Percentiles rank a stretch among this genome's conserved stretches.
These are phyloP conservation scores for Suillus discolor DNA, from an alignment of 768 basidiomycete genomes.

Conservation along the genomic window DNA sequence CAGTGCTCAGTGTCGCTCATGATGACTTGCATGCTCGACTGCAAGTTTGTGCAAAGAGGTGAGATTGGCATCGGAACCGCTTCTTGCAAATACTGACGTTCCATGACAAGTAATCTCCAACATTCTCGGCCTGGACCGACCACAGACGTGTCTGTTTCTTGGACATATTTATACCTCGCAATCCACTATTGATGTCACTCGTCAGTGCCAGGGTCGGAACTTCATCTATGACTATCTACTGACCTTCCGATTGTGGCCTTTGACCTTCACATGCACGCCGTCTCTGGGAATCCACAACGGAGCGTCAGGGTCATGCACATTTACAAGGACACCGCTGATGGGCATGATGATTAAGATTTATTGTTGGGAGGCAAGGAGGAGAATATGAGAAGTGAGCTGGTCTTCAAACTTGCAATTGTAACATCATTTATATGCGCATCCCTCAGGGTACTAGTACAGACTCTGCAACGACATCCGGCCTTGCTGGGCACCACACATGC, in stretches of 20 bases:
- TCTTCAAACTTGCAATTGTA: neutral
- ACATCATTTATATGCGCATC: neutral
- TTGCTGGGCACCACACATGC: neutral
- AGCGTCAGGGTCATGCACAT: neutral
- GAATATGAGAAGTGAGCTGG: neutral
- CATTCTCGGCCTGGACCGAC: neutral
- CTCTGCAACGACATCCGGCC: neutral
- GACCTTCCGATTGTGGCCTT: neutral
- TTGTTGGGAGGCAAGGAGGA: neutral
- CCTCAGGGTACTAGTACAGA: neutral
- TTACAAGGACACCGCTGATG: accelerated
- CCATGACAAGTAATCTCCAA: neutral
- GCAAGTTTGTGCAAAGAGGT: too few species aligned
- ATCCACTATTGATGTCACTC: too few species aligned
- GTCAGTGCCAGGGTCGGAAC: too few species aligned
- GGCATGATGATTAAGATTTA: neutral
- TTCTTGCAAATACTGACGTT: neutral
- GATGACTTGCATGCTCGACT: neutral
- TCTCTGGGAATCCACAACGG: neutral
- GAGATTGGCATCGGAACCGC: too few species aligned
- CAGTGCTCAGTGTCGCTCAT: too few species aligned
- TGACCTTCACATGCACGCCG: accelerated
- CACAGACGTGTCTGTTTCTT: too few species aligned
- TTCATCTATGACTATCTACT: too few species aligned
- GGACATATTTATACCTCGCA: too few species aligned